phyloP scores from a whole-genome alignment of 768 basidiomycete species.

The Exidia glandulosa region DNA sequence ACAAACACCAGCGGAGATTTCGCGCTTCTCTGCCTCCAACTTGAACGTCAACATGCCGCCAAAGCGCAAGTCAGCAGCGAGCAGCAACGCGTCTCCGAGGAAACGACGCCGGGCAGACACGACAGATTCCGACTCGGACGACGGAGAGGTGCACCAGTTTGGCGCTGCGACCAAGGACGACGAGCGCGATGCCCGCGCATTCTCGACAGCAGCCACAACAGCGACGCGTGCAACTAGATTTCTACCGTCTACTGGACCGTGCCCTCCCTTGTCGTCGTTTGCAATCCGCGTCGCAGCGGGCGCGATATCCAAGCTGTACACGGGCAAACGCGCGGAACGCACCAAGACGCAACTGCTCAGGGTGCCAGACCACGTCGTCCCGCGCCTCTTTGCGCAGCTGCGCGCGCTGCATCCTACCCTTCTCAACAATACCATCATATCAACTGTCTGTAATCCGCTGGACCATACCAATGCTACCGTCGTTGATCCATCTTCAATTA shows the following conservation, averaged over 20 bases:
- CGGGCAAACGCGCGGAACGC: constrained; percentile 16
- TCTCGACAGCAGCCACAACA: background rate
- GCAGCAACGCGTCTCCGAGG: background rate
- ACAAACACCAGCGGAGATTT: too few species aligned
- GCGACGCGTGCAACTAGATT: constrained; percentile 12
- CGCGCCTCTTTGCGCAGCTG: constrained; percentile 42
- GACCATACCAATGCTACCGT: background rate
- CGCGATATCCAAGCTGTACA: background rate
- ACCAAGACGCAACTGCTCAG: constrained; percentile 20
- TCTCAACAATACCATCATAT: constrained; percentile 44
- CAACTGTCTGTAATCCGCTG: constrained; percentile 30
- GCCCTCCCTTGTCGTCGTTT: background rate
- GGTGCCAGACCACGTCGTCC: constrained; percentile 42
- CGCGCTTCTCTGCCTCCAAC: background rate
- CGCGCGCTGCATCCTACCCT: constrained; percentile 37
- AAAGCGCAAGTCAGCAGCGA: background rate
- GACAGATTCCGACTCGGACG: background rate
- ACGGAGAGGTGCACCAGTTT: background rate
- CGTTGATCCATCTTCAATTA: constrained; percentile 17
- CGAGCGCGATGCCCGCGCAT: background rate
- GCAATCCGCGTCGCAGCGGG: background rate
- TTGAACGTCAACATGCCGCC: background rate
- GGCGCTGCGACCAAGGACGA: background rate
- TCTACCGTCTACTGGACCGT: constrained; percentile 12
- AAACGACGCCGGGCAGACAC: background rate